Evolutionary conservation across 1,139 yeast genomes (phyloP), one percentile per base, ranked within the genome.

Genomic region (Casaregolazyma suthepensis): DNA sequence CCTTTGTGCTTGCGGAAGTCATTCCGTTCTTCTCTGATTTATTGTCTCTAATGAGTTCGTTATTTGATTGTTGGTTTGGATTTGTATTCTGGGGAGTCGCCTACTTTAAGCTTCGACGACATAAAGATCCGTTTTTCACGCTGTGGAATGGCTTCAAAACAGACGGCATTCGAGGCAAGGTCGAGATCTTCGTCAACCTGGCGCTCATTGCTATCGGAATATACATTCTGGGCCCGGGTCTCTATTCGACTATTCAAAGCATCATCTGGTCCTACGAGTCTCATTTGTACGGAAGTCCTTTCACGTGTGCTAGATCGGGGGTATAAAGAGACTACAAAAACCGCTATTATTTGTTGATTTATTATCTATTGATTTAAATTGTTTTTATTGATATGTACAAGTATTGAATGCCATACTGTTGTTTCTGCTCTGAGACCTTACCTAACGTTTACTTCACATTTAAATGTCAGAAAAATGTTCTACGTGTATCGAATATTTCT

Each of bases 61-160:
- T 81, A 51, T 81, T 81, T 61, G 85, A 80, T 64, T 79, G 84
- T 63, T 81, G 83, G 82, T 81, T 81, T 61, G 85, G 85, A 0
- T 81, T 78, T 62, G 78, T 81, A 19, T 81, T 81, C 62, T 81
- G 85, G 85, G 84, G 83, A n/a, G 75, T 79, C 38, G 85, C 85
- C 0, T 81, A 66, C 65, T 73, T 80, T 63, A 75, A 60, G 40
- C 56, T 68, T 53, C 57, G 69, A 17, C 58, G 58, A 29, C 66
- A 66, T 50, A 57, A 57, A 18, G 51, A 52, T 9, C 62, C 70
- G 47, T 59, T 63, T 5, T 31, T 49, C 5, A 45, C 59, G 54
- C 9, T 38, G 7, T 48, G 46, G 46, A 19, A 18, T 42, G 26
- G 45, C 9, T 42, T 42, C 15, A 42, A 42, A 18, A 13, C 45